Evolutionary conservation across 148 eudicot species (phyloP).

Genomic region (Polygonum aviculare): DNA sequence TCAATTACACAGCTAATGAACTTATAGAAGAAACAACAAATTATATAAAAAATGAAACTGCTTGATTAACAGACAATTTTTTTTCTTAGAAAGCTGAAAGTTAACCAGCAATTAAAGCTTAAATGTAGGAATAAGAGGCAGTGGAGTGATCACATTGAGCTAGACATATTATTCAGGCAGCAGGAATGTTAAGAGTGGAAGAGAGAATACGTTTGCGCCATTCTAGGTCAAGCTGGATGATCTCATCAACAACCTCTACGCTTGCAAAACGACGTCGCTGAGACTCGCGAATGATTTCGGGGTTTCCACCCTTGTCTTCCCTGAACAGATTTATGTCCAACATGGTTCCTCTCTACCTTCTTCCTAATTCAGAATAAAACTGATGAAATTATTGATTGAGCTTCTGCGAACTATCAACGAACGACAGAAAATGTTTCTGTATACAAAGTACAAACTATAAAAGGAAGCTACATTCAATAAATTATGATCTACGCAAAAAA

Average conservation of each 20-base stretch:
- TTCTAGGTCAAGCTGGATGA: slow-evolving; percentile 53
- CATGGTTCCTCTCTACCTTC: slow-evolving; percentile 25
- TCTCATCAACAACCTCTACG: slow-evolving; percentile 61
- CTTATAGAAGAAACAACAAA: not conserved
- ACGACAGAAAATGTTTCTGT: not conserved
- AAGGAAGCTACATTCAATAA: not conserved
- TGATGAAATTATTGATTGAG: not conserved
- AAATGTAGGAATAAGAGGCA: not conserved
- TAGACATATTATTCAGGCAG: not conserved
- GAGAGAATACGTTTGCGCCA: slow-evolving; percentile 54
- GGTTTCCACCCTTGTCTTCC: slow-evolving; percentile 68
- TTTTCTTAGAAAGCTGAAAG: not conserved
- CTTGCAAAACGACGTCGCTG: slow-evolving; percentile 70
- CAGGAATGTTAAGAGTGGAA: not conserved
- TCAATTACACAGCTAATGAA: not conserved
- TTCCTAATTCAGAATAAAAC: not conserved
- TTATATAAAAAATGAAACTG: not conserved
- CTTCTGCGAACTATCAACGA: not conserved
- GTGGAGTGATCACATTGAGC: not conserved
- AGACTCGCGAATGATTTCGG: slow-evolving; percentile 71
- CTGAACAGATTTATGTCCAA: slow-evolving; percentile 82
- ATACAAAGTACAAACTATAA: not conserved
- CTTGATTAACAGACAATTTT: not conserved
- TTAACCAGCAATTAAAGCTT: not conserved
- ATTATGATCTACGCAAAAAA: not conserved